Percentiles rank a stretch among this genome's conserved stretches.
phyloP scores from a whole-genome alignment of 1,284 basidiomycete species.

The Trametes polyzona region DNA sequence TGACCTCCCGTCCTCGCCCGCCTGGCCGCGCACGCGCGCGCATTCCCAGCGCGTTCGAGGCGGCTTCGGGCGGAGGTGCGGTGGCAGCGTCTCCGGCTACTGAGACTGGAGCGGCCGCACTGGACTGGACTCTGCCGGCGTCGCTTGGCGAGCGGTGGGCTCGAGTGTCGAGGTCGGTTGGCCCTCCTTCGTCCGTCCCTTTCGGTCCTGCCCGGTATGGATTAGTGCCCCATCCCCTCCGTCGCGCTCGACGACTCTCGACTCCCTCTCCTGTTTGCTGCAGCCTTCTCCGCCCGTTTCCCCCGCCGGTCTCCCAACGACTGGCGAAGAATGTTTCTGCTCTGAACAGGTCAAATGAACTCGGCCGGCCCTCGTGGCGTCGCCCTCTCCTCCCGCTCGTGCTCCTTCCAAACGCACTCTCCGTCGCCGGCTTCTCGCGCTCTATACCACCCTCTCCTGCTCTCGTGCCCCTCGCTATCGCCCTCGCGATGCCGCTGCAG shows the following conservation, averaged over 20 bases:
- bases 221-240: neutral
- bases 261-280: neutral
- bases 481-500: neutral
- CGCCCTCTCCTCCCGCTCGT: neutral
- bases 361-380: conserved; percentile 13
- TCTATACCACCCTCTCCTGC: too few relatives aligned
- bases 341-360: conserved; percentile 4
- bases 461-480: too few relatives aligned
- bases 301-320: neutral
- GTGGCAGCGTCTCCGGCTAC: too few relatives aligned
- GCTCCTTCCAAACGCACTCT: neutral
- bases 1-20: neutral
- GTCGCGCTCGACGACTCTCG: neutral
- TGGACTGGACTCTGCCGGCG: too few relatives aligned
- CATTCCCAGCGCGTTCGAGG: too few relatives aligned
- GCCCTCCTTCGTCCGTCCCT: neutral
- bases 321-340: neutral
- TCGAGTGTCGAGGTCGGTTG: too few relatives aligned
- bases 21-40: neutral
- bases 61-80: neutral
- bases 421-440: too few relatives aligned
- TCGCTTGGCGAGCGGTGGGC: too few relatives aligned
- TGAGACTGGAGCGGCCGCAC: too few relatives aligned
- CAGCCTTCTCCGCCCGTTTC: too few relatives aligned
- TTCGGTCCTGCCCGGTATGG: neutral